These are phyloP conservation scores for Kazachstania sp. DNA, from an alignment of 1,139 yeast species.

Conservation along the genomic window DNA sequence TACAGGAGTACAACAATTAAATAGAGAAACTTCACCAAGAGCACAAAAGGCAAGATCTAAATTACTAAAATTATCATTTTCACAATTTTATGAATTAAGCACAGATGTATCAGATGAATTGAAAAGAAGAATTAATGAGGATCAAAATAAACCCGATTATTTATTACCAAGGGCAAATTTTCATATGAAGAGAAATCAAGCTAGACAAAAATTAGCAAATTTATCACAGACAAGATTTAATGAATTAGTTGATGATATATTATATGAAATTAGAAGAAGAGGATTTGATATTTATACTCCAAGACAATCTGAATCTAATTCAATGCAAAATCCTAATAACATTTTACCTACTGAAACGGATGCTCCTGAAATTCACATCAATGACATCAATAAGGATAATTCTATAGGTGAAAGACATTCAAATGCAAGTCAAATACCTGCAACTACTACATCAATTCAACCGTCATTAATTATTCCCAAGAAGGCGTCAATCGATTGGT, in stretches of 20 bases:
- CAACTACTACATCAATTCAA: slow-evolving; percentile 44
- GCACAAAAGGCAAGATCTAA: slow-evolving; percentile 17
- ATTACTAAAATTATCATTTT: slow-evolving; percentile 13
- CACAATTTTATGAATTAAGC: slow-evolving; percentile 17
- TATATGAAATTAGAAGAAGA: slow-evolving; percentile 79
- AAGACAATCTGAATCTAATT: background rate
- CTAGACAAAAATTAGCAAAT: slow-evolving; percentile 83
- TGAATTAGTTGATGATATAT: slow-evolving; percentile 84
- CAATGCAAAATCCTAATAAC: too few relatives aligned
- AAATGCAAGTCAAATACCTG: slow-evolving; percentile 4
- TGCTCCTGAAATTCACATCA: background rate
- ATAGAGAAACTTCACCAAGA: slow-evolving; percentile 34
- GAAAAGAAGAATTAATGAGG: slow-evolving; percentile 27
- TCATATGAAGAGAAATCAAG: slow-evolving; percentile 93
- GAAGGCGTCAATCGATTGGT: slow-evolving; percentile 73
- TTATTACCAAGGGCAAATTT: slow-evolving; percentile 63
- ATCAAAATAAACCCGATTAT: slow-evolving; percentile 50
- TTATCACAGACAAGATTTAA: slow-evolving; percentile 76
- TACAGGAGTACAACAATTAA: slow-evolving; percentile 8
- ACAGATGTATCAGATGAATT: slow-evolving; percentile 20
- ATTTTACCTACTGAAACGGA: background rate
- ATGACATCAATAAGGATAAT: background rate
- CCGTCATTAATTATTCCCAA: slow-evolving; percentile 49
- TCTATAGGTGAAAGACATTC: background rate
- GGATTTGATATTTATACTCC: slow-evolving; percentile 35